A percentile compares a stretch with the other conserved stretches of the same genome.
These are phyloP conservation scores for Leishmania aethiopica DNA, from an alignment of 208 protist genomes.

Conservation along the genomic window DNA sequence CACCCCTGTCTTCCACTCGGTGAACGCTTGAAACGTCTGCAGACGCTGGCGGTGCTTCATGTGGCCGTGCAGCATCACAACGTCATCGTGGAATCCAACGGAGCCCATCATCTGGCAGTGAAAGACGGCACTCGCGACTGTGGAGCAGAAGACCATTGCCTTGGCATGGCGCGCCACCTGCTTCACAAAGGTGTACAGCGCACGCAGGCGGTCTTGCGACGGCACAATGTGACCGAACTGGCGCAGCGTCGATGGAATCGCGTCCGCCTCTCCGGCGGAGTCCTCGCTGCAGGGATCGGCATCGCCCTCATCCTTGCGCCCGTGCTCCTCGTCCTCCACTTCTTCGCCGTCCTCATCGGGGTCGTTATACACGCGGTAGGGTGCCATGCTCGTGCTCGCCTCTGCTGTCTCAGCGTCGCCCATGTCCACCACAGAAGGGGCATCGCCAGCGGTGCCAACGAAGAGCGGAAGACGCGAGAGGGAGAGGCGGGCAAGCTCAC, in stretches of 20 bases:
- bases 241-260: conserved; percentile 78
- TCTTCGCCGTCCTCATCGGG: conserved; percentile 17
- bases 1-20: conserved; percentile 82
- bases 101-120: conserved; percentile 99
- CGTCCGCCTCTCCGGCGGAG: conserved; percentile 40
- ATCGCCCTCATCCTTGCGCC: conserved; percentile 7
- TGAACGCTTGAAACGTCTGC: conserved; percentile 90
- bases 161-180: conserved; percentile 95
- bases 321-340: conserved; percentile 21
- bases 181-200: conserved; percentile 97
- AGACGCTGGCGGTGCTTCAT: conserved; percentile 95
- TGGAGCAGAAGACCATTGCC: conserved; percentile 98
- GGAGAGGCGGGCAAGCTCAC: conserved; percentile 91
- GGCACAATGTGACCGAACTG: conserved; percentile 86
- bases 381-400: conserved; percentile 18
- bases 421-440: conserved; percentile 51
- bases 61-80: conserved; percentile 96
- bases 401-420: conserved; percentile 13
- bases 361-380: conserved; percentile 55
- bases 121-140: conserved; percentile 97
- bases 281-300: conserved; percentile 11
- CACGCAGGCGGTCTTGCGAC: conserved; percentile 65
- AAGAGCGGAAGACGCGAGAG: conserved; percentile 95
- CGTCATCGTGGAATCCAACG: conserved; percentile 97
- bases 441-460: conserved; percentile 61